Evolutionary conservation across 371 early-diverging fungal species (phyloP), one percentile per base, ranked within the genome.

Genomic region (Umbelopsis sp.): DNA sequence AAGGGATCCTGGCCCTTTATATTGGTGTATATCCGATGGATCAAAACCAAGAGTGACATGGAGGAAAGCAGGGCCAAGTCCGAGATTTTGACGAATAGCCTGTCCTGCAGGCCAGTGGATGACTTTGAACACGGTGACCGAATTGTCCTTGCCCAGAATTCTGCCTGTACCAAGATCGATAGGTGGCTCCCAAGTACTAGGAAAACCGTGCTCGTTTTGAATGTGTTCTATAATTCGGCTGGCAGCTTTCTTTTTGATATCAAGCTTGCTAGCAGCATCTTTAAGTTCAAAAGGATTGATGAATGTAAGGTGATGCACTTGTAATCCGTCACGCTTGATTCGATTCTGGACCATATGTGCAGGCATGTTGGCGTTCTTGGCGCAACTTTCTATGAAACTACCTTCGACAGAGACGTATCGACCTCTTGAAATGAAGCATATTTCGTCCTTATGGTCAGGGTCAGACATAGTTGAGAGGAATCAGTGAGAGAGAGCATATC

Each of bases 101-200:
- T 70, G 66, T 18, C 73, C 73, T 45, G 67, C 67, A 9, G 73
- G 70, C 73, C 73, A 73, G 32, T 70, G 70, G 38, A 73, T 12
- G 1, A 73, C 73, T 25, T 50, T 65, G 32, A 51, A 73, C 41
- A 65, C 63, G 7, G 73, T 66, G 16, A 67, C 65, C 7, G 45
- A 35, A 20, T 45, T 41, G 3, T 65, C 66, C 11, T 29, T 18
- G 5, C 53, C 46, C 25, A 52, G 14, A 32, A 69, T 67, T 8
- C 65, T 51, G n/a, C 65, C 73, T 3, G 57, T 32, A 2, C 73
- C 73, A 16, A 73, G 70, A 32, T 70, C 73, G 20, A 70, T 44
- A 3, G 73, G 73, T 22, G 38, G 52, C 6, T 69, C 57, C 64
- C 66, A 69, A 4, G 64, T 57, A 29, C 51, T n/a, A 16, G 64